A percentile compares a stretch with the other conserved stretches of the same genome.
Evolutionary conservation across 352 stramenopile species (phyloP).

Genomic region (Ophiocytium majus): DNA sequence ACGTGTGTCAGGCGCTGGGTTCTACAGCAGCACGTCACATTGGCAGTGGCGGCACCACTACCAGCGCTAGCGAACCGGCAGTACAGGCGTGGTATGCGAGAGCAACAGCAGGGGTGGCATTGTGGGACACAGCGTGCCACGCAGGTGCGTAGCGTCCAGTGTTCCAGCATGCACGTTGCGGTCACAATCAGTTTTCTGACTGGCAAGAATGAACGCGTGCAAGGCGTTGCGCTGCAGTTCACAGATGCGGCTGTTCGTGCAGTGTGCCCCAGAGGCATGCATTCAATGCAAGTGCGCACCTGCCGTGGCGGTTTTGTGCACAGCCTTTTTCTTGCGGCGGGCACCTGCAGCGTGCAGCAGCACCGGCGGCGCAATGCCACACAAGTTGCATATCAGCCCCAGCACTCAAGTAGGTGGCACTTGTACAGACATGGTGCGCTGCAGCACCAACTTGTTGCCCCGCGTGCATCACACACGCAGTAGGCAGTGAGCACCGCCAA

Average conservation of each 20-base stretch:
- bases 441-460: no score
- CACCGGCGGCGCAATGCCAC: no score
- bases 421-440: neutral
- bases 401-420: neutral
- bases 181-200: no score
- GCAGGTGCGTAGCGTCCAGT: neutral
- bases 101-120: neutral
- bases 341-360: no score
- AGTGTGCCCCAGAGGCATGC: neutral
- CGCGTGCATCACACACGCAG: no score
- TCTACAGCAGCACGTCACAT: no score
- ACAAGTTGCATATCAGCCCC: no score
- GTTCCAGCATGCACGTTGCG: no score
- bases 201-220: no score
- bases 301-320: slow-evolving; percentile 78
- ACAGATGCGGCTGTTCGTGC: neutral
- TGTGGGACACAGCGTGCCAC: neutral
- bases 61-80: neutral
- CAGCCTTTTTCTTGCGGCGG: slow-evolving; percentile 88
- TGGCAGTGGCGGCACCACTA: neutral
- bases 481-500: neutral
- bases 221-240: neutral
- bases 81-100: neutral
- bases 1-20: neutral
- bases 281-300: slow-evolving; percentile 8